Evolutionary conservation across 2,329 filamentous ascomycete genomes (phyloP).

Genomic region (Colletotrichum falcatum): DNA sequence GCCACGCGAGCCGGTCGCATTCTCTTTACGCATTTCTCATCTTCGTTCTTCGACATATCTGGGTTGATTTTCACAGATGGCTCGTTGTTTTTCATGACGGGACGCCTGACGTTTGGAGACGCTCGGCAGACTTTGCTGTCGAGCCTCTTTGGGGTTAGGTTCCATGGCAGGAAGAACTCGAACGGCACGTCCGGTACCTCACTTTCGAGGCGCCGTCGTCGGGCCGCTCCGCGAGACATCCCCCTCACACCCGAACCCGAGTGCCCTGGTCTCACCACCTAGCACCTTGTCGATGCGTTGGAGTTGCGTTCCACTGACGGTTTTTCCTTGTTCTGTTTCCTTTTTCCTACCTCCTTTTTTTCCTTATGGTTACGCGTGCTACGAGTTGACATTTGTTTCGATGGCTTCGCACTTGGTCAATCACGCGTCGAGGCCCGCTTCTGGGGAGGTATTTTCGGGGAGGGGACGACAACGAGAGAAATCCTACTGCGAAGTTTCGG

Average conservation of each 20-base stretch:
- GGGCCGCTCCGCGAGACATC: conserved; percentile 41
- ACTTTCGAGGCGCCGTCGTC: conserved; percentile 48
- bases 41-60: conserved; percentile 56
- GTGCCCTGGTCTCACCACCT: conserved; percentile 20
- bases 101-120: conserved; percentile 43
- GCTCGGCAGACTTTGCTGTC: conserved; percentile 4
- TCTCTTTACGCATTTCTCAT: conserved; percentile 53
- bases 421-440: conserved; percentile 48
- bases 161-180: conserved; percentile 42
- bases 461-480: conserved; percentile 27
- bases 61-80: conserved; percentile 49
- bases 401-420: conserved; percentile 45
- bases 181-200: conserved; percentile 57
- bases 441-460: conserved; percentile 50
- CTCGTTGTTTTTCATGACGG: conserved; percentile 46
- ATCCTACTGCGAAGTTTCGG: neutral
- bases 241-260: conserved; percentile 14
- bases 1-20: conserved; percentile 54
- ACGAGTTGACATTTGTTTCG: conserved; percentile 34
- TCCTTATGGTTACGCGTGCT: conserved; percentile 32
- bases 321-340: conserved; percentile 38
- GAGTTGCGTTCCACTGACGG: conserved; percentile 48
- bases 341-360: conserved; percentile 43
- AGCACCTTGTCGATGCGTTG: conserved; percentile 52
- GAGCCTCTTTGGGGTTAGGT: neutral